A percentile compares a stretch with the other conserved stretches of the same genome.
Conservation (phyloP, 2,329 filamentous ascomycete species). For the Aureobasidium sp. region DNA sequence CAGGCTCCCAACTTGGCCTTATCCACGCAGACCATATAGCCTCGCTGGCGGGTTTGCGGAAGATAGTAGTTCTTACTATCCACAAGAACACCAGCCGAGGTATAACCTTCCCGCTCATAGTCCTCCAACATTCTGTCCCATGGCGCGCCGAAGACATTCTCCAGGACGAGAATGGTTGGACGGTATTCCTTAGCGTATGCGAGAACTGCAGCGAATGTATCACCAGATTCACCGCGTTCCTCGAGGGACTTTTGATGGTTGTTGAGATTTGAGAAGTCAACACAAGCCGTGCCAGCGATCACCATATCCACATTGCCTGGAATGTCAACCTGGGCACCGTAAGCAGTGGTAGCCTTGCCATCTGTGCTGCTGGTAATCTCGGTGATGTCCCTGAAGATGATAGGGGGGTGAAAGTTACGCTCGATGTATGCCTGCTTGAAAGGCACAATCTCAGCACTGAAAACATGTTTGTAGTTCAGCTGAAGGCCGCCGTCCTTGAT, state of each 20-base stretch:
- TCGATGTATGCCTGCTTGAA: slow-evolving; percentile 43
- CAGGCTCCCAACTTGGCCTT: neutral
- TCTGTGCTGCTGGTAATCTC: slow-evolving; percentile 28
- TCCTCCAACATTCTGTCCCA: slow-evolving; percentile 43
- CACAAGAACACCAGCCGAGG: slow-evolving; percentile 40
- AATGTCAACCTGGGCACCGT: slow-evolving; percentile 51
- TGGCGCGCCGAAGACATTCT: slow-evolving; percentile 58
- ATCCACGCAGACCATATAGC: slow-evolving; percentile 40
- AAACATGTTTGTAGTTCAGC: slow-evolving; percentile 32
- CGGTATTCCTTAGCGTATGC: slow-evolving; percentile 46
- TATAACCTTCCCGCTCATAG: slow-evolving; percentile 49
- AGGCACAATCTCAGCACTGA: slow-evolving; percentile 39
- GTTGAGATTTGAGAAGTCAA: slow-evolving; percentile 65
- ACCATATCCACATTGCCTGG: slow-evolving; percentile 55
- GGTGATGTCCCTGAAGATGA: slow-evolving; percentile 39
- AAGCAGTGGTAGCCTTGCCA: slow-evolving; percentile 49
- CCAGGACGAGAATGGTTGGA: slow-evolving; percentile 59
- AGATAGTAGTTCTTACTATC: slow-evolving; percentile 67
- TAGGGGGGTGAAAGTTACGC: slow-evolving; percentile 34
- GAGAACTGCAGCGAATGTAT: slow-evolving; percentile 57
- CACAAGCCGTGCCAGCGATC: slow-evolving; percentile 66
- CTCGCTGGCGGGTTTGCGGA: slow-evolving; percentile 48
- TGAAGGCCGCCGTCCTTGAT: slow-evolving; percentile 13
- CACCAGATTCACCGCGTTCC: slow-evolving; percentile 54
- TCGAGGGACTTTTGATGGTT: slow-evolving; percentile 43